Percentiles rank a stretch among this genome's conserved stretches.
Evolutionary conservation across 805 yeast species (phyloP).

Genomic region (Yarrowia porcina): DNA sequence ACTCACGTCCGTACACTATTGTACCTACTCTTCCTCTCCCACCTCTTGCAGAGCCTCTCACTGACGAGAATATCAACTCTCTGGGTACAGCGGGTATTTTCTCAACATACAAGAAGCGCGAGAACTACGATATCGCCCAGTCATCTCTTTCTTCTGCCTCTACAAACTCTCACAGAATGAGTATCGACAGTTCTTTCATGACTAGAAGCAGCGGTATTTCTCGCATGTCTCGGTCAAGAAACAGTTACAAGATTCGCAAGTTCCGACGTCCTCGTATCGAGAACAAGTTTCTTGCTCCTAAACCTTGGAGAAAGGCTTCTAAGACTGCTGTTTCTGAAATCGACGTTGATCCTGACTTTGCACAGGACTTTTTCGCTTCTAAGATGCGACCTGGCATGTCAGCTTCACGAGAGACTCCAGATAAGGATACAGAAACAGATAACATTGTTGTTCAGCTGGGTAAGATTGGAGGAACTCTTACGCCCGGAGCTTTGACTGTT

Average conservation of each 20-base stretch:
- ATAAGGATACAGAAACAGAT: constrained; percentile 50
- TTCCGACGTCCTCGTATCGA: not conserved
- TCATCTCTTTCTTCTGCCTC: constrained; percentile 15
- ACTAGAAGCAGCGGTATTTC: constrained; percentile 20
- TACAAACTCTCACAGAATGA: constrained; percentile 7
- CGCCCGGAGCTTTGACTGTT: constrained; percentile 46
- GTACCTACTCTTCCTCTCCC: constrained; percentile 61
- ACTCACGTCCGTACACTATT: constrained; percentile 47
- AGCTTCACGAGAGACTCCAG: constrained; percentile 30
- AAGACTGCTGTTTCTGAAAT: constrained; percentile 1
- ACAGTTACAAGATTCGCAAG: not conserved
- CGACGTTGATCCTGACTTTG: constrained; percentile 3
- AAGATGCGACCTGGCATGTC: constrained; percentile 12
- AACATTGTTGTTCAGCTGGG: constrained; percentile 56
- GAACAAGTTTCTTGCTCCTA: constrained; percentile 9
- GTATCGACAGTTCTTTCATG: constrained; percentile 11
- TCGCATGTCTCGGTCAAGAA: not conserved
- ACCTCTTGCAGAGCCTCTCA: constrained; percentile 40
- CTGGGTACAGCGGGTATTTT: constrained; percentile 12
- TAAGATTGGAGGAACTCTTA: constrained; percentile 45
- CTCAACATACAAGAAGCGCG: constrained; percentile 6
- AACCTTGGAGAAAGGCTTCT: constrained; percentile 12
- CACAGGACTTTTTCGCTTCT: constrained; percentile 19
- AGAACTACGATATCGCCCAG: constrained; percentile 11
- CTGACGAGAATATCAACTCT: constrained; percentile 16